Base-by-base conservation (phyloP, 148 eudicot species). In the Rhododendron ovatum region DNA sequence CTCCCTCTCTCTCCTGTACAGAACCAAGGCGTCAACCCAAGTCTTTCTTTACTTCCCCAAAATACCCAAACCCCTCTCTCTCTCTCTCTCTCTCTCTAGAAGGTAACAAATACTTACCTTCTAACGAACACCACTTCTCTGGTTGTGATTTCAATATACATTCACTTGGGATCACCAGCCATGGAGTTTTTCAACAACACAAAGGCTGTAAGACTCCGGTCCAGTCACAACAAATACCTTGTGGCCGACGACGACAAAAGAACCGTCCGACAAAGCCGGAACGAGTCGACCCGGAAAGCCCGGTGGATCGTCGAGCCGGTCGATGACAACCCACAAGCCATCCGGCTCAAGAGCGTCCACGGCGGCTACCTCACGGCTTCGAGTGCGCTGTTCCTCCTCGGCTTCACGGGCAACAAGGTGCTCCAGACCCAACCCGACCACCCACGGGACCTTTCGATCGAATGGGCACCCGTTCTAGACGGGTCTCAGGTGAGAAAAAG, bases 401-500 rank as follows among this genome's bases (percentile, higher is more conserved):
- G 98, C 20, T 89, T 92, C 93, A 94, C 94, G 48, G 98, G 98
- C 10, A 89, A 88, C 24, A 92, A 86, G 61, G 94, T 91, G 1
- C 35, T 92, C 20, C 96, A 94, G 50, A 91, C 93, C 82, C 41
- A 37, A 20, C 89, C 87, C 83, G 92, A 89, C 0, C 83, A 82
- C 5, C 35, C 7, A 0, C 51, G 33, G 45, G 92, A 92, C 55
- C 41, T 80, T 7, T 20, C 84, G 1, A 86, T 90, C 17, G 94
- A 92, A 63, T 96, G 99, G 99, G 91, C 90, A 80, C 96, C 99
- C 0, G 90, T 94, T 3, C 81, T 89, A 53, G 95, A 96, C 14
- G 99, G 98, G 71, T 90, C 91, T 67, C 92, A 87, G 88, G 87
- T 93, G 41, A 94, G 69, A 24, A 24, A 22, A 41, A 0, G 69